Conservation (phyloP, 768 basidiomycete species). For the Thelephora ganbajun region DNA sequence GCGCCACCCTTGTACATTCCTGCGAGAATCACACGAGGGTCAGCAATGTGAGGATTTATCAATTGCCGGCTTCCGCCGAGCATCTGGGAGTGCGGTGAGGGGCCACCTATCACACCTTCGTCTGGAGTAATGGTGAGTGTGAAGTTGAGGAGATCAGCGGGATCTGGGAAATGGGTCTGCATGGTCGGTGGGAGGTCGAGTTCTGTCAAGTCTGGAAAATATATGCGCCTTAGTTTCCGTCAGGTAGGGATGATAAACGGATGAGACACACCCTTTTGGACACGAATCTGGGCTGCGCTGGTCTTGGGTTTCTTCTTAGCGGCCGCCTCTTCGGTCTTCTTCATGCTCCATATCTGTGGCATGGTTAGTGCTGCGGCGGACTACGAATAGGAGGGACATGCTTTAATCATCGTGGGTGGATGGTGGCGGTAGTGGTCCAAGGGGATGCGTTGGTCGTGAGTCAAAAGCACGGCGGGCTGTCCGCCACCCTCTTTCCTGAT, state of each 20-base stretch:
- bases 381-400: slow-evolving; percentile 5
- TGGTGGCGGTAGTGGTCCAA: slow-evolving; percentile 5
- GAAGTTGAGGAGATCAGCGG: slow-evolving; percentile 92
- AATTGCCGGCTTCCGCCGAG: background rate
- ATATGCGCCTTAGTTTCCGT: background rate
- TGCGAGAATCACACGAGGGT: slow-evolving; percentile 16
- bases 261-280: slow-evolving; percentile 79
- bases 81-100: background rate
- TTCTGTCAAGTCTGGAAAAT: slow-evolving; percentile 74
- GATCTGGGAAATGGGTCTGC: slow-evolving; percentile 89
- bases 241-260: background rate
- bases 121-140: slow-evolving; percentile 90
- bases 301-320: slow-evolving; percentile 98
- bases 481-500: slow-evolving; percentile 4
- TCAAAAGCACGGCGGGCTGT: slow-evolving; percentile 3
- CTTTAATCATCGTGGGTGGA: slow-evolving; percentile 29
- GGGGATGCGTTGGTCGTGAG: background rate
- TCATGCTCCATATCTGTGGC: slow-evolving; percentile 93
- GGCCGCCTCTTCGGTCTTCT: slow-evolving; percentile 97
- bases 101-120: slow-evolving; percentile 51
- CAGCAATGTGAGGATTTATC: background rate
- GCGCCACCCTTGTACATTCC: slow-evolving; percentile 98
- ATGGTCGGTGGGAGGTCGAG: slow-evolving; percentile 92
- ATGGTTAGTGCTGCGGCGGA: background rate
- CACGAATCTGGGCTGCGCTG: slow-evolving; percentile 93